Evolutionary conservation across 176 grass and related monocot species (phyloP), one percentile per base, ranked within the genome.

Genomic region (Oryza glaberrima): DNA sequence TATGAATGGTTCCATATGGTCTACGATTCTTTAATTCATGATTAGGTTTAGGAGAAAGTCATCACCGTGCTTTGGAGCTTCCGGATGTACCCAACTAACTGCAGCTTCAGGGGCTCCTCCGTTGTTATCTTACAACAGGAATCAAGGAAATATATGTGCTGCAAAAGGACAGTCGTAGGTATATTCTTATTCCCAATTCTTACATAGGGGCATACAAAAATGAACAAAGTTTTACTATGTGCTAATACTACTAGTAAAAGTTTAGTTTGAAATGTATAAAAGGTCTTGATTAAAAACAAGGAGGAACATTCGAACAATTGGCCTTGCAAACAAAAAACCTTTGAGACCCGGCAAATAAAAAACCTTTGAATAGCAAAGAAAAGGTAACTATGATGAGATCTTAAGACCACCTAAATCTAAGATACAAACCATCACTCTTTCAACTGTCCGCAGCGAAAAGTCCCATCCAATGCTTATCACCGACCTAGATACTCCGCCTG

Each of bases 381-480:
- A 44, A 2, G 22, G 35, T 0, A 44, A 44, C 10, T 58, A 20
- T 20, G 17, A 38, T 9, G 8, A 76, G 4, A 70, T 10, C 85
- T 16, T 51, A 77, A 70, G 44, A 86, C 36, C 8, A 68, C 51
- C 79, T 41, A 47, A 47, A 28, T 1, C 38, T 65, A 49, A 63
- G 44, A 71, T 76, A 89, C 89, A 7, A 63, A 94, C 95, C 87
- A 81, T 91, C 8, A 90, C 70, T 95, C 92, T 91, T 75, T 90
- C 88, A 16, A 75, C 47, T 71, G 38, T 69, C 41, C 15, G 25
- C 16, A 40, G 76, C 30, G 87, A 95, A 83, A 87, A 65, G 75
- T 98, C 87, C 92, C 95, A 98, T 43, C 93, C 95, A 82, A 75
- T 91, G 89, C 77, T 61, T 51, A 95, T 66, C 9, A 98, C 69